Base-by-base conservation (phyloP, 2,329 filamentous ascomycete species). In the Thelonectria discophora region DNA sequence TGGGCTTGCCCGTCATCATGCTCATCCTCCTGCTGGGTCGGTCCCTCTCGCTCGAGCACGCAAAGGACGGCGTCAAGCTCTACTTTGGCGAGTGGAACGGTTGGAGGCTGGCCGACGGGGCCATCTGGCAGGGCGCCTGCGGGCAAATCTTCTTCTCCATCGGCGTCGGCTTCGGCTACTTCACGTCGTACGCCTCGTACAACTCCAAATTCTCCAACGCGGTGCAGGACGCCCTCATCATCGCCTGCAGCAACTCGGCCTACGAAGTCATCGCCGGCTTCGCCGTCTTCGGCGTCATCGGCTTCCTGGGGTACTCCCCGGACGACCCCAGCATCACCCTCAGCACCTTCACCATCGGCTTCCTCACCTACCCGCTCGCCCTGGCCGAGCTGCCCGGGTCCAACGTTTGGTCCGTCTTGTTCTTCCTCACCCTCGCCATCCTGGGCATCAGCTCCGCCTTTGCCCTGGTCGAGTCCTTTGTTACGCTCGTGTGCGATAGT, bases 81-180 rank as follows among this genome's bases (percentile, higher is more conserved):
- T 78, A 79, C 56, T 80, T 78, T 68, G 77, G 74, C 8, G 78
- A 78, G 6, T 81, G 78, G 84, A 77, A 83, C 64, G 77, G 82
- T 12, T 77, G 78, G 5, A 77, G 86, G 65, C 76, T 88, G 0
- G 80, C 78, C 5, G 78, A 77, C 0, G 84, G 83, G 0, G 78
- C 77, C 0, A 79, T 87, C 1, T 88, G 85, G 85, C 84, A 87
- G 69, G 84, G 82, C n/a, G 85, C 85, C 3, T 81, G 82, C 8
- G 84, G 85, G 2, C 85, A 88, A 62, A 84, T 87, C 47, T 87
- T 87, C 72, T 87, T 86, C 73, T 85, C 82, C 0, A 86, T 83
- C 0, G 84, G 84, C 3, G 82, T 87, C 27, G 84, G 83, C 1
- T 86, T 87, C 65, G 84, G 85, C 3, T 86, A 85, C 69, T 87